These are phyloP conservation scores for Colletotrichum gigasporum DNA, from an alignment of 2,329 filamentous ascomycete species.

Conservation along the genomic window DNA sequence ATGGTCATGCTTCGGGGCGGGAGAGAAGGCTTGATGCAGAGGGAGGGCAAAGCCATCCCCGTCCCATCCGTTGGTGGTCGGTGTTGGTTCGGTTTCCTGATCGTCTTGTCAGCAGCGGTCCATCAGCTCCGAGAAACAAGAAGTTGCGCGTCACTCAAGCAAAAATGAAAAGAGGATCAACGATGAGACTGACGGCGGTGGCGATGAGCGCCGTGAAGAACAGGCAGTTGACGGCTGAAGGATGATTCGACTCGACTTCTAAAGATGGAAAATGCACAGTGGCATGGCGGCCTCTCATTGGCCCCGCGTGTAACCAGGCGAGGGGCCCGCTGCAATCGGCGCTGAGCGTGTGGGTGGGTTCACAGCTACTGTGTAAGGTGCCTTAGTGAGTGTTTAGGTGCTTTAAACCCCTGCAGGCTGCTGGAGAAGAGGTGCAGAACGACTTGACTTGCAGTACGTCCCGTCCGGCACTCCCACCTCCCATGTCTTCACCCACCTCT, in stretches of 20 bases:
- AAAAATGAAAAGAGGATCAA: background rate
- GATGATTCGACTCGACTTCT: background rate
- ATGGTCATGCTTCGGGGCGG: conserved; percentile 1
- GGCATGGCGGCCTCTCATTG: conserved; percentile 12
- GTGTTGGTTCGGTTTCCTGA: background rate
- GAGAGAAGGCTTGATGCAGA: conserved; percentile 4
- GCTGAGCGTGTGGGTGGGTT: conserved; percentile 1
- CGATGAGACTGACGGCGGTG: no score
- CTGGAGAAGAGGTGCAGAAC: background rate
- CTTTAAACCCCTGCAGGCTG: conserved; percentile 14
- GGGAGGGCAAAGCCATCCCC: background rate
- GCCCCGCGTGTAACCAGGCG: background rate
- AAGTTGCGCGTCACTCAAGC: background rate
- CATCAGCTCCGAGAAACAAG: background rate
- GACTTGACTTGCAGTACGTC: no score
- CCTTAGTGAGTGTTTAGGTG: no score
- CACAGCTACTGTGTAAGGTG: no score
- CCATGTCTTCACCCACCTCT: background rate
- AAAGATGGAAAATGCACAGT: conserved; percentile 18
- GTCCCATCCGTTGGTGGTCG: background rate
- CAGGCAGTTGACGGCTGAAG: background rate
- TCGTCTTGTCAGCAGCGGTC: background rate
- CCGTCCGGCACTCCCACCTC: background rate
- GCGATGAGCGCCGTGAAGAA: no score
- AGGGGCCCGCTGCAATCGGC: background rate